Evolutionary conservation across 192 early-diverging fungal species (phyloP), one percentile per base, ranked within the genome.

Genomic region (Coemansia sp.): DNA sequence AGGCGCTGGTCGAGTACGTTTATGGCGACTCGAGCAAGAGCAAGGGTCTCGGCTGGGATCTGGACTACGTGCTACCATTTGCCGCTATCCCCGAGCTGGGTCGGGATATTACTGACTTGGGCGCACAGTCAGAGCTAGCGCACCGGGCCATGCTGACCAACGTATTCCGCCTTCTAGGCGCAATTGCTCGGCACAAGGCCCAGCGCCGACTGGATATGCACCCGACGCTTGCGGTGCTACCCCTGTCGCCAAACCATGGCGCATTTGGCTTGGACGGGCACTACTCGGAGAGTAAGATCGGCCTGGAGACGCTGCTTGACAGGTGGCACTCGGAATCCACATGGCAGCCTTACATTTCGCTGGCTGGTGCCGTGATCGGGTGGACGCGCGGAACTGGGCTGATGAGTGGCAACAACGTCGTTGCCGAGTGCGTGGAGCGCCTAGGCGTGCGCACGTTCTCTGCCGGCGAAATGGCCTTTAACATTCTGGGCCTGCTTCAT

Each of bases 331-430:
- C 94, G 29, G 96, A 98, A 43, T 74, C 74, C 37, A 89, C 68
- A 69, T 98, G 96, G 96, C 87, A 88, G 62, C 77, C 84, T 60
- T 92, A 93, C 77, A 75, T 98, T 38, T 85, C 89, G 39, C 90
- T 98, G 32, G 87, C 91, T 59, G 96, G 94, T 60, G 94, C 96
- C 46, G 89, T 94, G 47, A 97, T 98, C 76, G 96, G 96, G 53
- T 98, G 96, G 96, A 98, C 96, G 47, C 90, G 96, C 75, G 95
- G 95, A 63, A 98, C 96, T 39, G 94, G 94, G 35, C 86, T 98
- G 69, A 98, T 98, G 96, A 87, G 85, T 31, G 84, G 84, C 65
- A 96, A 95, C 86, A 94, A 98, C 85, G 82, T 91, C 35, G 89
- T 96, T 61, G 92, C 94, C 9, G 32, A 35, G 56, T 35, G 32